phyloP scores from a whole-genome alignment of 2,329 filamentous ascomycete genomes.

The Orbilia blumenaviensis region DNA sequence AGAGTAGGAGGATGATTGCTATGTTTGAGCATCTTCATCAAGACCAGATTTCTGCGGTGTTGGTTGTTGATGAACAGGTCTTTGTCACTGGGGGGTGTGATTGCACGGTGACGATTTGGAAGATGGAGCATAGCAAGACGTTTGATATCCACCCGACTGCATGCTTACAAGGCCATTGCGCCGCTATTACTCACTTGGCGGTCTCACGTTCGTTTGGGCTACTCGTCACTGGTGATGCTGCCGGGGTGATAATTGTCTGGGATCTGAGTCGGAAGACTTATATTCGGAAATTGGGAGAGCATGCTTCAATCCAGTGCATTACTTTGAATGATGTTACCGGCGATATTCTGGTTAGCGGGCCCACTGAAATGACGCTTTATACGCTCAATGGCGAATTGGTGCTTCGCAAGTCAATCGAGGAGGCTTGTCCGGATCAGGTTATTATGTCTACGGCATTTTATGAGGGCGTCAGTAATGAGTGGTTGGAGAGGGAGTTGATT shows the following conservation, averaged over 20 bases:
- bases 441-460: slow-evolving; percentile 84
- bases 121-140: slow-evolving; percentile 71
- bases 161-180: slow-evolving; percentile 89
- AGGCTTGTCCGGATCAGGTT: slow-evolving; percentile 67
- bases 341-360: slow-evolving; percentile 84
- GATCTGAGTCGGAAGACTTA: slow-evolving; percentile 91
- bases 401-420: slow-evolving; percentile 83
- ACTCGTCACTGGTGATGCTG: slow-evolving; percentile 80
- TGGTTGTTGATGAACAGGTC: slow-evolving; percentile 82
- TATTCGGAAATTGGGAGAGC: slow-evolving; percentile 73
- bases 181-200: slow-evolving; percentile 80
- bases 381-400: slow-evolving; percentile 87
- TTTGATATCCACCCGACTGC: slow-evolving; percentile 82
- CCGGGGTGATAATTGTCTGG: slow-evolving; percentile 89
- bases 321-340: slow-evolving; percentile 90
- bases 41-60: slow-evolving; percentile 82
- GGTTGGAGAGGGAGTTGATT: slow-evolving; percentile 83
- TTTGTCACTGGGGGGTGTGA: slow-evolving; percentile 91
- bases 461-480: slow-evolving; percentile 88
- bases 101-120: slow-evolving; percentile 87
- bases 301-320: slow-evolving; percentile 71
- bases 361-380: slow-evolving; percentile 78
- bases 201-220: slow-evolving; percentile 89
- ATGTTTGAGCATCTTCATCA: slow-evolving; percentile 94
- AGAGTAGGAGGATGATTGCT: slow-evolving; percentile 82